Evolutionary conservation across 2,329 filamentous ascomycete genomes (phyloP).

Genomic region (Sphaerulina populicola): DNA sequence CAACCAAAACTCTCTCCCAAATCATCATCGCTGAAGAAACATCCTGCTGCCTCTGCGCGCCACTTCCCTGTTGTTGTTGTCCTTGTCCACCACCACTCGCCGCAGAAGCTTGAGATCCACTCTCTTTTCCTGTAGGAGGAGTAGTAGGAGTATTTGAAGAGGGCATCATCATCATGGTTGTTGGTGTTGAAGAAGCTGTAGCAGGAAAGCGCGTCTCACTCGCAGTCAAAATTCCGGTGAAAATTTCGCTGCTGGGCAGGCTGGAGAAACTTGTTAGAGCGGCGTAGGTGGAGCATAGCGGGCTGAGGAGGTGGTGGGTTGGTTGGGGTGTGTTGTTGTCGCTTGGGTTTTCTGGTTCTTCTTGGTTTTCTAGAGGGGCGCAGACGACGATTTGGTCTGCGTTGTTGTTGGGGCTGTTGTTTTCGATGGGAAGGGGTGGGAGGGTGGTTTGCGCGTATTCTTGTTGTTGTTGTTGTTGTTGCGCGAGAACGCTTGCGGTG

Average conservation of each 20-base stretch:
- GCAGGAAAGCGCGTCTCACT: constrained; percentile 1
- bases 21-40: background rate
- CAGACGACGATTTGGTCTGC: constrained; percentile 1
- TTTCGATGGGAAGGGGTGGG: background rate
- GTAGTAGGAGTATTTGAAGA: background rate
- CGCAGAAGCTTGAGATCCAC: background rate
- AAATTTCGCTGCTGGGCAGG: background rate
- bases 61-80: background rate
- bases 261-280: constrained; percentile 1
- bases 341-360: too few species aligned
- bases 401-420: background rate
- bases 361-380: background rate
- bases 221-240: constrained; percentile 1
- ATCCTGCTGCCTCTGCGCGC: background rate
- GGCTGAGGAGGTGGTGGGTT: background rate
- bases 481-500: background rate
- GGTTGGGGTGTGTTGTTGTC: too few species aligned
- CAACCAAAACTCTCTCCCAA: background rate
- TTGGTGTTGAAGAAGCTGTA: too few species aligned
- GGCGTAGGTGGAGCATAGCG: background rate
- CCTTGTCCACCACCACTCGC: too few species aligned
- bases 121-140: background rate
- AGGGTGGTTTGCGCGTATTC: background rate
- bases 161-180: too few species aligned
- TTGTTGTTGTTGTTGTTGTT: background rate